These are phyloP conservation scores for Durotheca rogersii DNA, from an alignment of 495 filamentous ascomycete species.

Conservation along the genomic window DNA sequence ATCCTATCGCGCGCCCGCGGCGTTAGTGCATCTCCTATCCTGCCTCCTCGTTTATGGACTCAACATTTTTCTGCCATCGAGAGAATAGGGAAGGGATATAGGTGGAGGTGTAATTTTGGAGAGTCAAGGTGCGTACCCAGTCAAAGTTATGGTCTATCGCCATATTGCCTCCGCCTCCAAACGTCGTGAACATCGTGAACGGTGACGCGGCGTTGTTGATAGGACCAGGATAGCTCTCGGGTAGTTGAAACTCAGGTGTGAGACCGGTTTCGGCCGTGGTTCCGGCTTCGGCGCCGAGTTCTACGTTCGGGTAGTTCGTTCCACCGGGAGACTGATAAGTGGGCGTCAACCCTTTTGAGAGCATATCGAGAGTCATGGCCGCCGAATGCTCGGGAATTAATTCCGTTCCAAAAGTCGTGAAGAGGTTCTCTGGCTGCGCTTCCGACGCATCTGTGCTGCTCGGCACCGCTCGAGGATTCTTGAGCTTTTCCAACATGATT, in stretches of 20 bases:
- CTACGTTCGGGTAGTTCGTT: slow-evolving; percentile 38
- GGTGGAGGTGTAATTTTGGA: too few relatives aligned
- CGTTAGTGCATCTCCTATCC: too few relatives aligned
- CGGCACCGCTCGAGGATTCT: slow-evolving; percentile 34
- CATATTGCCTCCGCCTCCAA: slow-evolving; percentile 43
- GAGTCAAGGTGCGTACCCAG: slow-evolving; percentile 61
- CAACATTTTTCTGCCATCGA: too few relatives aligned
- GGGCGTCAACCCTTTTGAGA: slow-evolving; percentile 69
- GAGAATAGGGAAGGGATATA: too few relatives aligned
- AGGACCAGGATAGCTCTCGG: slow-evolving; percentile 51
- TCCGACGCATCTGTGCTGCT: slow-evolving; percentile 31
- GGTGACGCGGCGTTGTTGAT: slow-evolving; percentile 56
- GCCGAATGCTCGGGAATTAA: slow-evolving; percentile 64
- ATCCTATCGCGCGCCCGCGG: slow-evolving; percentile 41
- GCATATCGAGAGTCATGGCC: slow-evolving; percentile 79
- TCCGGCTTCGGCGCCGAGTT: slow-evolving; percentile 27
- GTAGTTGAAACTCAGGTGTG: slow-evolving; percentile 54
- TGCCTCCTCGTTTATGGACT: too few relatives aligned
- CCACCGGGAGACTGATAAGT: slow-evolving; percentile 41
- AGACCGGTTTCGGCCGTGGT: slow-evolving; percentile 24
- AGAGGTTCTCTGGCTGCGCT: slow-evolving; percentile 20
- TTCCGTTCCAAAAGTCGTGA: slow-evolving; percentile 36
- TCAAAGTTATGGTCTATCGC: slow-evolving; percentile 63
- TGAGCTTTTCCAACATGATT: slow-evolving; percentile 77
- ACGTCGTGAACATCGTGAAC: slow-evolving; percentile 48